Base-by-base conservation (phyloP, 805 yeast genomes). In the Candida alai region DNA sequence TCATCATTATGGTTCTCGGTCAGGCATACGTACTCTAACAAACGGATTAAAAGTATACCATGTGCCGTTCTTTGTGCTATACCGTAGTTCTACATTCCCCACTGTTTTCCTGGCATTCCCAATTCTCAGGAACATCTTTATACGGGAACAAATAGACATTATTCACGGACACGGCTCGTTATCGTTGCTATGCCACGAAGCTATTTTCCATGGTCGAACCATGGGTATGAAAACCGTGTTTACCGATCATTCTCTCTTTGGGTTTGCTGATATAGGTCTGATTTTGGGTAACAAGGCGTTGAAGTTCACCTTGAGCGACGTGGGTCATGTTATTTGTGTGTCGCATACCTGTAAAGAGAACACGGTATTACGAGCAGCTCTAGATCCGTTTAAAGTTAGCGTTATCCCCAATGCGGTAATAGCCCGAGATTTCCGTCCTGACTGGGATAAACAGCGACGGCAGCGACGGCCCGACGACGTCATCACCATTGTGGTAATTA, bases 381-480 rank as follows among this genome's bases (percentile, higher is more conserved):
- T 89, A 25, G 84, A 86, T 43, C 97, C 97, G 0, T 51, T 71
- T 4, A 62, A 63, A 32, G 90, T 88, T 4, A 80, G 89, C 11
- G 99, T 89, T 16, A 93, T 93, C 12, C 99, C 99, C 0, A 93
- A 93, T 60, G 99, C 99, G 0, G 94, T 93, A 4, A 77, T 93
- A 1, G 74, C 93, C 4, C 74, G 75, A 29, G 94, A 89, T 54
- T 93, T 93, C 54, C 56, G 10, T 26, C 45, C 33, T 28, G 45
- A 32, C 30, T 50, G 44, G 19, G 30, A 15, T 25, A 35, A 33
- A 24, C 33, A 29, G 11, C 31, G 19, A 12, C 22, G n/a, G 7
- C n/a, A n/a, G n/a, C n/a, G n/a, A n/a, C n/a, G 22, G 9, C 37
- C 34, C n/a, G 30, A 25, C 12, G 56, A 62, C 3, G 58, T 59